Percentiles rank a stretch among this genome's conserved stretches.
phyloP scores from a whole-genome alignment of 495 filamentous ascomycete genomes.

The Penicillium fimorum region DNA sequence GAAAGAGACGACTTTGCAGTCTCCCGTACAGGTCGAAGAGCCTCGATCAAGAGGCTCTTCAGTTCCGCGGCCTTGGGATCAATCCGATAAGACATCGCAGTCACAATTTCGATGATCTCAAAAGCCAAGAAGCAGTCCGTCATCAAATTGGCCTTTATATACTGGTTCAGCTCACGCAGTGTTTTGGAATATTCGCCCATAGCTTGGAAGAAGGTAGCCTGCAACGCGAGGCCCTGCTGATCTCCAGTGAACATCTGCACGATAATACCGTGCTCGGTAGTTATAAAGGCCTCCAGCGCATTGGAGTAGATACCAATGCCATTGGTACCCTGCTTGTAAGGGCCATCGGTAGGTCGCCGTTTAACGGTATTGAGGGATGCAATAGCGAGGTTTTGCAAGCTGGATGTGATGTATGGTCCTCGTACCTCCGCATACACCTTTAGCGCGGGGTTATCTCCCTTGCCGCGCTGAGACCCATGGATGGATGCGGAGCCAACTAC shows the following conservation, averaged over 20 bases:
- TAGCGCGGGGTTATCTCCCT: constrained; percentile 59
- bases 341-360: constrained; percentile 71
- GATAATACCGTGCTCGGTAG: constrained; percentile 85
- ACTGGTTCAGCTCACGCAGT: constrained; percentile 80
- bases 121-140: constrained; percentile 97
- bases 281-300: constrained; percentile 80
- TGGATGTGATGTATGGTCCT: constrained; percentile 76
- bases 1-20: constrained; percentile 84
- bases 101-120: constrained; percentile 92
- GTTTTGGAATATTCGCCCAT: constrained; percentile 83
- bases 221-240: constrained; percentile 75
- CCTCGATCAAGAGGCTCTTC: constrained; percentile 77
- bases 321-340: constrained; percentile 89
- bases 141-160: constrained; percentile 79
- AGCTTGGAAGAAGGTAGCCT: constrained; percentile 70
- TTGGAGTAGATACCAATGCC: constrained; percentile 88
- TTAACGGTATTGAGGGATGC: constrained; percentile 87
- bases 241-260: constrained; percentile 78
- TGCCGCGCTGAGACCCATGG: constrained; percentile 45
- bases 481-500: constrained; percentile 55
- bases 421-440: constrained; percentile 82
- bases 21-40: constrained; percentile 83
- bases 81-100: constrained; percentile 71
- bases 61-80: constrained; percentile 82
- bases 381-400: constrained; percentile 77